Conservation (phyloP, 2,329 filamentous ascomycete species). For the Intubia oerlemansii region DNA sequence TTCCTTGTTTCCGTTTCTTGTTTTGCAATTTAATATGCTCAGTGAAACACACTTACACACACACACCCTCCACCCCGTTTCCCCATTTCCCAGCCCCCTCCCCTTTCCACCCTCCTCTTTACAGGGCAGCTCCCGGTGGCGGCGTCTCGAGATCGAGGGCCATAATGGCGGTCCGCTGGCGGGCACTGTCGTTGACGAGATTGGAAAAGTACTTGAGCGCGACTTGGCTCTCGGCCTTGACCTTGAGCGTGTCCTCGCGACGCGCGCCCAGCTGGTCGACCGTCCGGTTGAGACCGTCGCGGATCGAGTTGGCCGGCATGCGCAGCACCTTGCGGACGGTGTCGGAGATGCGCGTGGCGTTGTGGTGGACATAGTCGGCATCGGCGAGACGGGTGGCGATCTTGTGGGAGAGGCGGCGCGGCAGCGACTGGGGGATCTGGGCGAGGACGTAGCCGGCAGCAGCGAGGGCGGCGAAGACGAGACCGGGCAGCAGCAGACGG, state of each 20-base stretch:
- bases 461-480: conserved; percentile 52
- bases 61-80: too few relatives aligned
- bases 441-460: conserved; percentile 63
- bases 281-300: conserved; percentile 60
- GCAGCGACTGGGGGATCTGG: conserved; percentile 76
- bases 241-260: conserved; percentile 65
- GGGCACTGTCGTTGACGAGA: conserved; percentile 44
- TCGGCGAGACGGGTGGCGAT: conserved; percentile 59
- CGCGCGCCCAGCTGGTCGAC: conserved; percentile 65
- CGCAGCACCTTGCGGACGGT: conserved; percentile 80
- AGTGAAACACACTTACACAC: too few relatives aligned
- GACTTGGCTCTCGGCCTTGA: conserved; percentile 63
- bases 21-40: neutral
- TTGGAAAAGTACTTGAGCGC: conserved; percentile 83
- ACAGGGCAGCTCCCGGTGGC: too few relatives aligned
- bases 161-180: conserved; percentile 27
- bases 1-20: neutral
- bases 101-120: too few relatives aligned
- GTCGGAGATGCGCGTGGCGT: conserved; percentile 62
- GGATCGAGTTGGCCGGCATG: conserved; percentile 68
- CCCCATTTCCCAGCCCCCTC: too few relatives aligned
- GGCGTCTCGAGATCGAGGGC: conserved; percentile 28
- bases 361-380: conserved; percentile 83
- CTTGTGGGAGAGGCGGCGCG: conserved; percentile 66
- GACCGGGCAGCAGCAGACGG: conserved; percentile 58